Evolutionary conservation across 495 filamentous ascomycete species (phyloP).

Genomic region (Mycothermus thermophilus): DNA sequence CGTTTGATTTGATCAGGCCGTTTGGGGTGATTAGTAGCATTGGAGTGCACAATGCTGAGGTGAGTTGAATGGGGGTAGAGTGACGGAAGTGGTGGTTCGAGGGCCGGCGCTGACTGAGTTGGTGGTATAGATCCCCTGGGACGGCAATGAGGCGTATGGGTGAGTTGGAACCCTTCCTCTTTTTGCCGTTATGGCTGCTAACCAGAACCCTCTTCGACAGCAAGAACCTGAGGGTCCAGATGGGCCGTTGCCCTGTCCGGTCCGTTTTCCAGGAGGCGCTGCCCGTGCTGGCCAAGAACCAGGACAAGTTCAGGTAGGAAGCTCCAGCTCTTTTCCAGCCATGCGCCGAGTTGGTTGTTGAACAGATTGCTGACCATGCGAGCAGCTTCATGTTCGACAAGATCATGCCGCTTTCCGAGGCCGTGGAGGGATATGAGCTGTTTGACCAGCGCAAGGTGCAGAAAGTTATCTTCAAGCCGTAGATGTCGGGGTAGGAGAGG

Average conservation of each 20-base stretch:
- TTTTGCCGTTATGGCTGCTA: background rate
- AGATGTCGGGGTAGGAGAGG: background rate
- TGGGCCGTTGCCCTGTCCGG: slow-evolving; percentile 86
- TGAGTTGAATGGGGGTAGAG: too few relatives aligned
- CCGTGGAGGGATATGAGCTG: slow-evolving; percentile 77
- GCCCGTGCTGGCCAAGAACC: slow-evolving; percentile 64
- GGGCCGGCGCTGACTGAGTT: slow-evolving; percentile 10
- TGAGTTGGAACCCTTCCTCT: slow-evolving; percentile 11
- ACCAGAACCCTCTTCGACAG: slow-evolving; percentile 19
- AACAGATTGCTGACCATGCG: slow-evolving; percentile 8
- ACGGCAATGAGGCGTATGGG: slow-evolving; percentile 67
- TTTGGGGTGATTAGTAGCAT: slow-evolving; percentile 81
- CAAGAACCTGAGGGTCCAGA: slow-evolving; percentile 84
- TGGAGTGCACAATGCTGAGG: slow-evolving; percentile 84
- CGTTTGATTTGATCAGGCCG: slow-evolving; percentile 73
- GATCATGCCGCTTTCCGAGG: slow-evolving; percentile 75
- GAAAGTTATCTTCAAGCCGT: slow-evolving; percentile 55
- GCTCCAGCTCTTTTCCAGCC: too few relatives aligned
- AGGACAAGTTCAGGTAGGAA: slow-evolving; percentile 65
- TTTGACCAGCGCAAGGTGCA: slow-evolving; percentile 90
- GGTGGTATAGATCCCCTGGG: slow-evolving; percentile 71
- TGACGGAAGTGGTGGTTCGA: background rate
- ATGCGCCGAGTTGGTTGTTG: background rate
- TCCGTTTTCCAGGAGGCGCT: slow-evolving; percentile 70
- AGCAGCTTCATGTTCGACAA: slow-evolving; percentile 83